These are phyloP conservation scores for Tricholoma flavovirens DNA, from an alignment of 768 basidiomycete genomes.

Conservation along the genomic window DNA sequence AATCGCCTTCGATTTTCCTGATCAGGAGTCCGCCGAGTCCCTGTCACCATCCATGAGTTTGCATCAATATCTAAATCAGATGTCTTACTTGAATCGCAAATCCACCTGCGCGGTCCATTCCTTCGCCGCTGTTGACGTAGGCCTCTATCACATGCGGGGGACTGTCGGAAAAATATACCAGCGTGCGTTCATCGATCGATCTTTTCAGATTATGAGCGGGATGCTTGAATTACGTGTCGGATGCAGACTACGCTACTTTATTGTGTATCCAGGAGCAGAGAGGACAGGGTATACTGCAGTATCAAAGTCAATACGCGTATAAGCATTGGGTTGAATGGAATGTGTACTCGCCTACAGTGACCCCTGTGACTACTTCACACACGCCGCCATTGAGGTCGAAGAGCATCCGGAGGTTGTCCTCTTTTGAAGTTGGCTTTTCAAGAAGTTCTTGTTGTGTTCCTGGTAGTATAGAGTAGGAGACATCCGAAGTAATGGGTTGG, in stretches of 20 bases:
- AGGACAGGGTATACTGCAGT: constrained; percentile 65
- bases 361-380: constrained; percentile 92
- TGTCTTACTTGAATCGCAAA: constrained; percentile 82
- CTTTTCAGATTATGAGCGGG: constrained; percentile 30
- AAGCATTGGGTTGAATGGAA: background rate
- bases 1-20: constrained; percentile 85
- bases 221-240: constrained; percentile 1
- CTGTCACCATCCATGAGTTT: constrained; percentile 28
- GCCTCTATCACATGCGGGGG: constrained; percentile 55
- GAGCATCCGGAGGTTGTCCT: constrained; percentile 84
- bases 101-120: constrained; percentile 84
- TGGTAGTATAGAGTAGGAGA: constrained; percentile 49
- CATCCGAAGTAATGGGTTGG: constrained; percentile 51
- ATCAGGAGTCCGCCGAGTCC: constrained; percentile 79
- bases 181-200: constrained; percentile 75
- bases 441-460: constrained; percentile 63
- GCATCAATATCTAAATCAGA: background rate
- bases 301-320: background rate
- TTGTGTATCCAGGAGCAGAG: constrained; percentile 68
- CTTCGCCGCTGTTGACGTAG: constrained; percentile 84
- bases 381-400: constrained; percentile 78
- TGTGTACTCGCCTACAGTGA: constrained; percentile 59
- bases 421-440: constrained; percentile 80
- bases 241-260: constrained; percentile 40
- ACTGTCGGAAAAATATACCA: constrained; percentile 73